A percentile compares a stretch with the other conserved stretches of the same genome.
These are phyloP conservation scores for Rhytidiadelphus loreus DNA, from an alignment of 225 moss, liverwort and hornwort species.

Conservation along the genomic window DNA sequence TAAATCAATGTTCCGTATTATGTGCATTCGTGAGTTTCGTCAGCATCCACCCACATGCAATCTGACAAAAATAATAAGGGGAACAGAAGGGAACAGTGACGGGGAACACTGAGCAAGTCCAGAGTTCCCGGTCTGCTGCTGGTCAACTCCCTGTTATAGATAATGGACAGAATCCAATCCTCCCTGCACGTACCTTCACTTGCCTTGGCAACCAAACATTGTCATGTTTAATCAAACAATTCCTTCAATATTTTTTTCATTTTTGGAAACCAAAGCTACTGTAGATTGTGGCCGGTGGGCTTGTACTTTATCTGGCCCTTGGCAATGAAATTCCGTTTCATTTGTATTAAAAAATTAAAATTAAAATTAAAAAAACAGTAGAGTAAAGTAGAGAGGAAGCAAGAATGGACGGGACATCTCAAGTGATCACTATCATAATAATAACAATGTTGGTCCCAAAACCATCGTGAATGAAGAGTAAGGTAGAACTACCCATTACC, in stretches of 20 bases:
- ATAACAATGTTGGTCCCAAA: too few relatives aligned
- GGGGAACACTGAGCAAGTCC: not conserved
- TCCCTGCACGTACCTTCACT: not conserved
- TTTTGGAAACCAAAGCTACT: not conserved
- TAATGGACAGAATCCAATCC: not conserved
- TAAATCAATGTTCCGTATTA: not conserved
- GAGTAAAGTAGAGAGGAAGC: not conserved
- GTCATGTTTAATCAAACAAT: not conserved
- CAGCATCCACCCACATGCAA: not conserved
- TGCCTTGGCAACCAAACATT: not conserved
- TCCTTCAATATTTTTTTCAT: not conserved
- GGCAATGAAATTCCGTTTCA: too few relatives aligned
- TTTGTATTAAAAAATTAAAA: too few relatives aligned
- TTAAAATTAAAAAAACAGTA: too few relatives aligned
- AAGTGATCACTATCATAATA: too few relatives aligned
- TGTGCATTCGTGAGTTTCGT: not conserved
- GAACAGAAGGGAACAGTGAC: not conserved
- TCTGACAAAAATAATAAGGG: not conserved
- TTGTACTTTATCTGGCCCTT: too few relatives aligned
- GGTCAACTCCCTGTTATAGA: not conserved
- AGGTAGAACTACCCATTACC: too few relatives aligned
- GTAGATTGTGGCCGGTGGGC: not conserved
- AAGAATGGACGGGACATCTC: not conserved
- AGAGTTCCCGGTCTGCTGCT: not conserved
- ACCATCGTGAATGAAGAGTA: too few relatives aligned